These are phyloP conservation scores for Calamus simplicifolius DNA, from an alignment of 176 grass and related monocot genomes.

Conservation along the genomic window DNA sequence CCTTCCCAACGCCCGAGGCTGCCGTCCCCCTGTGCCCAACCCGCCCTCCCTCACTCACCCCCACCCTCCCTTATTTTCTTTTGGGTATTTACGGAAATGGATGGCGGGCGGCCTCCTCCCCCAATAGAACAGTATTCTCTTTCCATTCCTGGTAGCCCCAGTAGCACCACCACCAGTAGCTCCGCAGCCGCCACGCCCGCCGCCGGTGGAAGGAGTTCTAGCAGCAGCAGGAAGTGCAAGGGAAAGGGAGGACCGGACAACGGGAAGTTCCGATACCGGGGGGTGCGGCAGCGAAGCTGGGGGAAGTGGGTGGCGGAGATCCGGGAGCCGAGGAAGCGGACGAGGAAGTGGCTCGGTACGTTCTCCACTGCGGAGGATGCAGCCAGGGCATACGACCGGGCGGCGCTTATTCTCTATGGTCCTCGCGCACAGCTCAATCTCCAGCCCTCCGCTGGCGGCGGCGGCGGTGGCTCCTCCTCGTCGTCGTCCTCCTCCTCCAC, in stretches of 20 bases:
- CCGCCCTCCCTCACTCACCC: too few relatives aligned
- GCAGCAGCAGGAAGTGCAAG: constrained; percentile 19
- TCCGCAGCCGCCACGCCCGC: neutral
- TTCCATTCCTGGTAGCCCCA: constrained; percentile 14
- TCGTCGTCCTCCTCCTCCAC: constrained; percentile 16
- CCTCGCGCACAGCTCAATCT: constrained; percentile 84
- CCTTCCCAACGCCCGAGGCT: neutral
- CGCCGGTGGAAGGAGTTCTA: neutral
- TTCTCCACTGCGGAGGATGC: constrained; percentile 95
- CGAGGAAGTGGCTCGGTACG: constrained; percentile 86
- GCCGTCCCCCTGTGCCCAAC: neutral
- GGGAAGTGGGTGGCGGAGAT: constrained; percentile 78
- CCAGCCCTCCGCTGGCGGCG: constrained; percentile 2
- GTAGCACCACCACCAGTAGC: neutral
- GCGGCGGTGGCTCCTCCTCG: constrained; percentile 13
- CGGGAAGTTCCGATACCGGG: constrained; percentile 69
- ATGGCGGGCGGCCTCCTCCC: neutral
- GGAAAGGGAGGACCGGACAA: constrained; percentile 76
- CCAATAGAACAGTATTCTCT: neutral
- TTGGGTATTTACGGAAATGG: neutral
- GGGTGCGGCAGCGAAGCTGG: constrained; percentile 67
- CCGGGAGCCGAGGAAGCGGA: constrained; percentile 63
- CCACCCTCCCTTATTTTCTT: constrained; percentile 18
- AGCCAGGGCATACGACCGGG: constrained; percentile 75
- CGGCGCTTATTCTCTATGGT: constrained; percentile 75